Conservation (phyloP, 257 asterid genomes). For the Eucommia ulmoides region DNA sequence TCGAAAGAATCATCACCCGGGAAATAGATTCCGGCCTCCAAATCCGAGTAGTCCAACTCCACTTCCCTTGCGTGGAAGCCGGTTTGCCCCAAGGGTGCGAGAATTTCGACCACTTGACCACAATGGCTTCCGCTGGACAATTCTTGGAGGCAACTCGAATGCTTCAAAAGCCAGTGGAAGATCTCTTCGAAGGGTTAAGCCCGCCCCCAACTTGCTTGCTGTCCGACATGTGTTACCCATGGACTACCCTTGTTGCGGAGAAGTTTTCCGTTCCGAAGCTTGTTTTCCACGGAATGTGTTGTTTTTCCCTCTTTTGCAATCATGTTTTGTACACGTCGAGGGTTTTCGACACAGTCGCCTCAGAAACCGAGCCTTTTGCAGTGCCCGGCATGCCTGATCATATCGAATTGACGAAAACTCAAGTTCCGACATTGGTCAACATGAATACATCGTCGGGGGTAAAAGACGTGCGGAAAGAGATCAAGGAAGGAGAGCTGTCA, state of each 20-base stretch:
- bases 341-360: constrained; percentile 8
- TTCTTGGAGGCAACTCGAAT: constrained; percentile 21
- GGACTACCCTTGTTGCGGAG: constrained; percentile 20
- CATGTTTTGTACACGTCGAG: constrained; percentile 13
- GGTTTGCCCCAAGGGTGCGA: constrained; percentile 37
- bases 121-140: constrained; percentile 14
- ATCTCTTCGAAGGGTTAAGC: constrained; percentile 7
- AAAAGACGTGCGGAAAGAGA: constrained; percentile 16
- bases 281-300: constrained; percentile 37
- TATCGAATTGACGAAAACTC: constrained; percentile 20
- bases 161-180: constrained; percentile 24
- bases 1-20: constrained; percentile 19
- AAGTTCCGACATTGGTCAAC: constrained; percentile 27
- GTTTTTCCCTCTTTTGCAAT: constrained; percentile 23
- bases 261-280: constrained; percentile 26
- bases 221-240: constrained; percentile 24
- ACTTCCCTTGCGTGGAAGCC: constrained; percentile 16
- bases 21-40: constrained; percentile 19
- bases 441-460: constrained; percentile 17
- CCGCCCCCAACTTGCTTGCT: constrained; percentile 32
- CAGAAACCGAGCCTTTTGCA: constrained; percentile 16
- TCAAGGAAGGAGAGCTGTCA: constrained; percentile 20
- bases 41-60: constrained; percentile 18
- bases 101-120: constrained; percentile 33
- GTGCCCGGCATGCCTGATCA: constrained; percentile 27